Base-by-base conservation (phyloP, 192 early-diverging fungal species). In the Mortierella claussenii region DNA sequence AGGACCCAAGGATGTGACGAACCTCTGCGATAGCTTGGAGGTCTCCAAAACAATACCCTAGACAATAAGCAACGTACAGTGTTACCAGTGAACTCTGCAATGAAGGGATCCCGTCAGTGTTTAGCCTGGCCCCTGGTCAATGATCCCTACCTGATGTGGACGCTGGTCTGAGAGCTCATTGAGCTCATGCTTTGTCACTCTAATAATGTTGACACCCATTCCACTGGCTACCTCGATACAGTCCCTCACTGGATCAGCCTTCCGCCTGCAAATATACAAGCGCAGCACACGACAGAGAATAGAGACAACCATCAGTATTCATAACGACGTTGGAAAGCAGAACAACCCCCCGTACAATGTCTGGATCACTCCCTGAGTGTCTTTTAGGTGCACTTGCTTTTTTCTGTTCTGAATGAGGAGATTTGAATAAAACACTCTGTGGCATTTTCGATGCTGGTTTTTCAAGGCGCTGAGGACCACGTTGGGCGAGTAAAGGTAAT, bases 41-140 rank as follows among this genome's bases (percentile, higher is more conserved):
- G 86, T 79, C 56, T 85, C 60, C 46, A 87, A 44, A n/a, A 87
- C 68, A 13, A 87, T 62, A 44, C 86, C 86, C 81, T 86, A 55
- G 13, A 48, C 6, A 48, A 48, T 15, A 48, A 21, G n/a, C 6
- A 20, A 56, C n/a, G n/a, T n/a, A n/a, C n/a, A n/a, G n/a, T n/a
- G n/a, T n/a, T n/a, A n/a, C n/a, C n/a, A n/a, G n/a, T n/a, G n/a
- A n/a, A n/a, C n/a, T n/a, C n/a, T n/a, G n/a, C n/a, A n/a, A n/a
- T n/a, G n/a, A n/a, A n/a, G n/a, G n/a, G n/a, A n/a, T n/a, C n/a
- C n/a, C n/a, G n/a, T n/a, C n/a, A n/a, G n/a, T n/a, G n/a, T n/a
- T n/a, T n/a, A n/a, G n/a, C n/a, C n/a, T n/a, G n/a, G n/a, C n/a
- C n/a, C n/a, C n/a, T n/a, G n/a, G n/a, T n/a, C n/a, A 43, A n/a